Evolutionary conservation across 495 filamentous ascomycete genomes (phyloP).

Genomic region (Lophium mytilinum): DNA sequence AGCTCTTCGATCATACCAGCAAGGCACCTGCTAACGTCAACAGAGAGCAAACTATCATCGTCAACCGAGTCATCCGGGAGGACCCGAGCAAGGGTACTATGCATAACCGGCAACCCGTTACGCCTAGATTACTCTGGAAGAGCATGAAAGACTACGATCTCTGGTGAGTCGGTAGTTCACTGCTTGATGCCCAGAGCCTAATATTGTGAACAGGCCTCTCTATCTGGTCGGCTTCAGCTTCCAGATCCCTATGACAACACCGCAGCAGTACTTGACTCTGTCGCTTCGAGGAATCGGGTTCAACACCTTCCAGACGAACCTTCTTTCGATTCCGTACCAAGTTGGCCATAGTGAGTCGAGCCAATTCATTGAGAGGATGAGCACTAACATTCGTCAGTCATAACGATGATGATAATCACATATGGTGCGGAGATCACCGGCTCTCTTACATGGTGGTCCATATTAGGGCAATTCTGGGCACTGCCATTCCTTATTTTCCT

Average conservation of each 20-base stretch:
- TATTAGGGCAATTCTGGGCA: conserved; percentile 12
- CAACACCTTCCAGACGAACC: conserved; percentile 57
- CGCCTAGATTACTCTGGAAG: conserved; percentile 47
- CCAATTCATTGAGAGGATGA: not conserved
- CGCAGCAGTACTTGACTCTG: conserved; percentile 53
- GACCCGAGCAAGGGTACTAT: conserved; percentile 59
- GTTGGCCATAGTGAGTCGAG: conserved; percentile 10
- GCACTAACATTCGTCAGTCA: conserved; percentile 32
- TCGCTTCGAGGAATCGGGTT: conserved; percentile 54
- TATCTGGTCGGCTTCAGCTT: conserved; percentile 55
- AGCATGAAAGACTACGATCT: conserved; percentile 60
- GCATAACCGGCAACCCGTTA: conserved; percentile 53
- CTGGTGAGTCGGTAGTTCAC: conserved; percentile 36
- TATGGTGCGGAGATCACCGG: conserved; percentile 10
- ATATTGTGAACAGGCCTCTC: conserved; percentile 35
- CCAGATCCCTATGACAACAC: conserved; percentile 46
- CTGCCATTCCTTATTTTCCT: conserved; percentile 49
- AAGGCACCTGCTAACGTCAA: not conserved
- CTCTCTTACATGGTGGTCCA: conserved; percentile 7
- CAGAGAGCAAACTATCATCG: conserved; percentile 47
- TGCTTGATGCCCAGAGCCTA: not conserved
- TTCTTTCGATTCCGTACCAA: conserved; percentile 53
- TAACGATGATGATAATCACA: conserved; percentile 11
- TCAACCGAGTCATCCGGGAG: conserved; percentile 64
- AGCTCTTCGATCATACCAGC: not conserved